Base-by-base conservation (phyloP, 2,329 filamentous ascomycete genomes). In the Sporothrix luriei region DNA sequence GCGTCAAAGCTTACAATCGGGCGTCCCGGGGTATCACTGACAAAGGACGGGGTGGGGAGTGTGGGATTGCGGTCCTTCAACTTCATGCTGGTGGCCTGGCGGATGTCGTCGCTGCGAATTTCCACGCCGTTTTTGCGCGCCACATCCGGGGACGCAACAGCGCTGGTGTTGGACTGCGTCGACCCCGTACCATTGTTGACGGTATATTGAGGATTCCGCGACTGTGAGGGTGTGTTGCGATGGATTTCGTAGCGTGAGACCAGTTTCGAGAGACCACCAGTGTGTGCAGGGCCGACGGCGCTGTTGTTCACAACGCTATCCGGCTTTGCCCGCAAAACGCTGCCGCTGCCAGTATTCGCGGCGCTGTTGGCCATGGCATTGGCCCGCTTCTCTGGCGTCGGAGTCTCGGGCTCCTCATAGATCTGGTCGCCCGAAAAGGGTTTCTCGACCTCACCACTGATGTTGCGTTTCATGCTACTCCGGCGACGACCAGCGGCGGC, bases 1-100 rank as follows among this genome's bases (percentile, higher is more conserved):
- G 87, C 87, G 81, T 97, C 87, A 85, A 98, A 98, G 85, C 94
- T 98, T 84, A 98, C 94, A 84, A 98, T 98, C 73, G 94, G 94
- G 78, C 94, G 89, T 75, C 93, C 93, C 75, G 91, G 91, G 77
- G 87, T 91, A 82, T 97, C 91, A 82, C 93, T 97, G 79, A 98
- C 94, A 76, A 92, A 90, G 68, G 91, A 92, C 73, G 94, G 94
- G 76, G 91, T 94, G 38, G 94, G 94, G 72, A 98, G 84, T 78
- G 92, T 96, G 70, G 89, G 81, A 80, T 93, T 97, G 77, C 94
- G 90, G 79, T 97, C 93, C 78, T 89, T 93, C 73, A 95, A 83
- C 78, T 84, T 90, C 87, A 96, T 96, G 80, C 91, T 95, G 9
- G 94, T 98, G 68, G 94, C 94, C 74, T 91, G 88, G 71, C 92